Evolutionary conservation across 2,329 filamentous ascomycete species (phyloP).

Genomic region (Hypoxylon sp.): DNA sequence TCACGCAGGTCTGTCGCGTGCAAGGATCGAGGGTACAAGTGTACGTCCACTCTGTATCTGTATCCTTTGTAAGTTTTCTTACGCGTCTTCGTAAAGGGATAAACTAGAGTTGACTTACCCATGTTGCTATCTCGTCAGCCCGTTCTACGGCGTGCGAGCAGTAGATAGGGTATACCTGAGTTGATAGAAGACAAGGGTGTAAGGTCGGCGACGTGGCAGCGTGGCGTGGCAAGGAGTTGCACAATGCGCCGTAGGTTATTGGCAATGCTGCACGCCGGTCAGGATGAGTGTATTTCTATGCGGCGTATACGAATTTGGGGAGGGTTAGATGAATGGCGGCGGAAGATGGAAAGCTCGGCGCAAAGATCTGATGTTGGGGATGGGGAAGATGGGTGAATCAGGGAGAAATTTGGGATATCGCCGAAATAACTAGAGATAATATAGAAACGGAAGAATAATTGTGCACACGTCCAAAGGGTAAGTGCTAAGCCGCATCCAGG

Average conservation of each 20-base stretch:
- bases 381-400: not conserved
- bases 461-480: not conserved
- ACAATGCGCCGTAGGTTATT: not conserved
- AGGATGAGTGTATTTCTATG: not conserved
- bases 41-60: not conserved
- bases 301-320: not conserved
- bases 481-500: not conserved
- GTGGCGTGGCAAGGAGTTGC: not conserved
- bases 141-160: not conserved
- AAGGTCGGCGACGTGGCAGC: not conserved
- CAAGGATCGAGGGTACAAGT: not conserved
- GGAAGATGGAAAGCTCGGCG: not conserved
- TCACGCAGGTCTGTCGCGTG: constrained; percentile 4
- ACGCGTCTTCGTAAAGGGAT: not conserved
- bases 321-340: not conserved
- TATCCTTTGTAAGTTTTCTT: not conserved
- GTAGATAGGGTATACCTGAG: not conserved
- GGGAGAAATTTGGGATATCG: not conserved
- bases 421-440: not conserved
- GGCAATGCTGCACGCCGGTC: not conserved
- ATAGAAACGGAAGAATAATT: not conserved
- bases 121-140: not conserved
- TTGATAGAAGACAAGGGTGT: not conserved
- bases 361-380: not conserved
- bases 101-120: not conserved